Conservation (phyloP, 2,329 filamentous ascomycete species). For the Neurospora sp. region DNA sequence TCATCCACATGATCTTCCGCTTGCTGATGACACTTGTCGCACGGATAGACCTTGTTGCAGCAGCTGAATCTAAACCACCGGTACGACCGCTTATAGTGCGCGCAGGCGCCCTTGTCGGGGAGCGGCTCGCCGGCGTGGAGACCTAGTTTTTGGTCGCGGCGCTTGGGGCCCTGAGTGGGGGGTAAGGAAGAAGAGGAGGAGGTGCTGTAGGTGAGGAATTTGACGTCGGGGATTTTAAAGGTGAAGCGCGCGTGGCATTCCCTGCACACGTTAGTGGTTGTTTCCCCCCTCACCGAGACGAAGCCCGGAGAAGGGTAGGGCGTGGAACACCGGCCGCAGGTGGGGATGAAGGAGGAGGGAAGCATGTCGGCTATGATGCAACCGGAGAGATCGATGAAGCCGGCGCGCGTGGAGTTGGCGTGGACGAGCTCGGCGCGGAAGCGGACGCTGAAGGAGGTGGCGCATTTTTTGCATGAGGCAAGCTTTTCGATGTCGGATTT, state of each 20-base stretch:
- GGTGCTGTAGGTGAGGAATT: slow-evolving; percentile 57
- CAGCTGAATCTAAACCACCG: slow-evolving; percentile 59
- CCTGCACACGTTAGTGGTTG: slow-evolving; percentile 64
- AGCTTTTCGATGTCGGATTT: slow-evolving; percentile 39
- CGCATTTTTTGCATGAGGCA: slow-evolving; percentile 50
- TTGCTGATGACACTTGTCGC: slow-evolving; percentile 64
- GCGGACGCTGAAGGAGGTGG: slow-evolving; percentile 36
- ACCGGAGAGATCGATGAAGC: slow-evolving; percentile 67
- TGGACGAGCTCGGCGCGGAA: slow-evolving; percentile 66
- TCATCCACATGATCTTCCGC: slow-evolving; percentile 62
- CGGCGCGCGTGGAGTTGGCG: slow-evolving; percentile 61
- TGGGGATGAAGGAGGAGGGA: slow-evolving; percentile 64
- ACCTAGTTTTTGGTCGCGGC: slow-evolving; percentile 44
- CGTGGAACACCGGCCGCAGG: slow-evolving; percentile 67
- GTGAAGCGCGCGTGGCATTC: slow-evolving; percentile 73
- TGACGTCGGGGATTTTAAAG: slow-evolving; percentile 68
- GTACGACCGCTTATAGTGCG: slow-evolving; percentile 49
- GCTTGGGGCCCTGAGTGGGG: slow-evolving; percentile 28
- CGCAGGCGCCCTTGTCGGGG: slow-evolving; percentile 42
- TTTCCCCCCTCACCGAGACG: slow-evolving; percentile 63
- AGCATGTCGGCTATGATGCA: slow-evolving; percentile 70
- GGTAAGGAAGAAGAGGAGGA: slow-evolving; percentile 33
- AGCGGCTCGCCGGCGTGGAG: slow-evolving; percentile 48
- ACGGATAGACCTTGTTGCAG: slow-evolving; percentile 49
- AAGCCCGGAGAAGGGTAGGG: slow-evolving; percentile 51